Evolutionary conservation across 108 stramenopile genomes (phyloP).

Genomic region (Stephanodiscus triporus): DNA sequence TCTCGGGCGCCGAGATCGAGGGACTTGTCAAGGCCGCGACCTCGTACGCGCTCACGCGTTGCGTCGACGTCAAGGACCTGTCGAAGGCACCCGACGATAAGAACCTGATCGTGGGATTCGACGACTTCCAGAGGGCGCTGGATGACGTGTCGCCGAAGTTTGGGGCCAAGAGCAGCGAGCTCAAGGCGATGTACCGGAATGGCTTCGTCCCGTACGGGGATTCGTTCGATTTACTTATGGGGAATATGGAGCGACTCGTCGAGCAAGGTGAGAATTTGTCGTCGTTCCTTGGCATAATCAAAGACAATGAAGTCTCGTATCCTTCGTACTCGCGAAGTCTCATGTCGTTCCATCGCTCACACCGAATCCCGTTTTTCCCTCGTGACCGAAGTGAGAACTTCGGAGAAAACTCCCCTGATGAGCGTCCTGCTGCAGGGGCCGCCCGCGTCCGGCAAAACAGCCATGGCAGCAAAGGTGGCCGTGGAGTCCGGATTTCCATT

Average conservation of each 20-base stretch:
- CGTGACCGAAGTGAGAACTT: slow-evolving; percentile 54
- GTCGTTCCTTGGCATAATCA: slow-evolving; percentile 8
- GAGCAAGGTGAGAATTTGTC: slow-evolving; percentile 71
- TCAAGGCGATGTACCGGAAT: slow-evolving; percentile 91
- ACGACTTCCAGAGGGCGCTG: slow-evolving; percentile 90
- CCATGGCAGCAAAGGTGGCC: slow-evolving; percentile 94
- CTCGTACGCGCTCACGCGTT: slow-evolving; percentile 91
- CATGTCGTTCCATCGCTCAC: slow-evolving; percentile 5
- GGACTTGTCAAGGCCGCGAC: slow-evolving; percentile 97
- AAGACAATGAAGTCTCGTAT: no score
- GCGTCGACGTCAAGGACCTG: slow-evolving; percentile 93
- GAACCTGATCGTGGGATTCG: slow-evolving; percentile 77
- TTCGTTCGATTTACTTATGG: slow-evolving; percentile 83
- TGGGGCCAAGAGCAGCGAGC: slow-evolving; percentile 89
- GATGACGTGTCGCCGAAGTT: slow-evolving; percentile 94
- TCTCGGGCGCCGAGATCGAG: slow-evolving; percentile 98
- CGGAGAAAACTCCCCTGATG: slow-evolving; percentile 93
- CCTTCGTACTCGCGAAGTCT: background rate
- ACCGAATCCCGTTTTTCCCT: background rate
- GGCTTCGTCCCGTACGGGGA: slow-evolving; percentile 96
- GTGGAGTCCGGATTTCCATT: slow-evolving; percentile 94
- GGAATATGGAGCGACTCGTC: slow-evolving; percentile 84
- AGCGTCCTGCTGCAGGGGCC: slow-evolving; percentile 91
- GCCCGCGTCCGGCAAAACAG: slow-evolving; percentile 93
- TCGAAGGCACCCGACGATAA: slow-evolving; percentile 88